phyloP scores from a whole-genome alignment of 2,329 filamentous ascomycete genomes.

The Talaromyces sp. region DNA sequence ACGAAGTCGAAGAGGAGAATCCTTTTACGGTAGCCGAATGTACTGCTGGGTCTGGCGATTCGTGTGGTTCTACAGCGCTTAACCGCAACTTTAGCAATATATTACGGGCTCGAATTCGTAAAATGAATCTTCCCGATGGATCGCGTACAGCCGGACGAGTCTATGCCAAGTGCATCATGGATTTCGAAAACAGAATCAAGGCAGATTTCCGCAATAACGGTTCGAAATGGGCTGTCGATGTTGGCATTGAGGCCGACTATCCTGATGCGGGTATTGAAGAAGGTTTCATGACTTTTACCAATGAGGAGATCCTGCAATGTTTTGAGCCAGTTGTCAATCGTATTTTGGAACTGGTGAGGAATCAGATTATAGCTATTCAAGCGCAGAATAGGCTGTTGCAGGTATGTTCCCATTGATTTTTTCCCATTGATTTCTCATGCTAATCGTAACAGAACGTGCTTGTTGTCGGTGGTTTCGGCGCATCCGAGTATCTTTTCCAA shows the following conservation, averaged over 20 bases:
- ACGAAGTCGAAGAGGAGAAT: constrained; percentile 96
- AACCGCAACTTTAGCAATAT: constrained; percentile 99
- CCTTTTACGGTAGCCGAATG: constrained; percentile 97
- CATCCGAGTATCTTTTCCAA: constrained; percentile 97
- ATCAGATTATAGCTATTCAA: constrained; percentile 98
- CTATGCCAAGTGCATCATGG: constrained; percentile 99
- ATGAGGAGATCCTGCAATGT: constrained; percentile 97
- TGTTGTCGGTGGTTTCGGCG: constrained; percentile 96
- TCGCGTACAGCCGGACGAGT: constrained; percentile 97
- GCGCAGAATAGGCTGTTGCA: constrained; percentile 90
- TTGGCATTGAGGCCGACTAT: constrained; percentile 97
- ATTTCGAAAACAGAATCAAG: constrained; percentile 99
- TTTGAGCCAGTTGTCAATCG: constrained; percentile 98
- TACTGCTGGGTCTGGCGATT: constrained; percentile 94
- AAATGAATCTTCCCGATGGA: constrained; percentile 97
- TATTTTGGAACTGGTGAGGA: constrained; percentile 90
- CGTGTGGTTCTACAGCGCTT: constrained; percentile 93
- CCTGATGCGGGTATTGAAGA: constrained; percentile 97
- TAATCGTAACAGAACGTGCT: constrained; percentile 66
- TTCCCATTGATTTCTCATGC: neutral
- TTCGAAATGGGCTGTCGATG: constrained; percentile 98
- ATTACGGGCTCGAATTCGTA: constrained; percentile 90
- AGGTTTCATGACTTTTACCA: constrained; percentile 99
- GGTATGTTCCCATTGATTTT: constrained; percentile 35
- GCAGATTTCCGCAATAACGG: constrained; percentile 99